Evolutionary conservation across 306 rosid genomes (phyloP).

Genomic region (Quercus berberidifolia): DNA sequence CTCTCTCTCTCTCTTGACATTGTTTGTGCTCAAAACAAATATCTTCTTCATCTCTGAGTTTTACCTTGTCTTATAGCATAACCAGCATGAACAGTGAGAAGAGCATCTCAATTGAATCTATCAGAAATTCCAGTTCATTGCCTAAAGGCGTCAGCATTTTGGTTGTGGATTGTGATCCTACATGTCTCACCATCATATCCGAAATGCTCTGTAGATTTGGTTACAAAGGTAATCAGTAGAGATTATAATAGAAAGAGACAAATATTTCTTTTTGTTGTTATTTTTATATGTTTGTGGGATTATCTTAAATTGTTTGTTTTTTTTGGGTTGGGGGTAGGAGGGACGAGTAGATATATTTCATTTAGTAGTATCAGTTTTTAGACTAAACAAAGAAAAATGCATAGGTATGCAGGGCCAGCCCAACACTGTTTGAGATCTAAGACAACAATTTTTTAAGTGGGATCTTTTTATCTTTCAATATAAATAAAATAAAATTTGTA

Average conservation of each 20-base stretch:
- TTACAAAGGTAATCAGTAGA: conserved; percentile 42
- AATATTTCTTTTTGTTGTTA: background rate
- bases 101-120: background rate
- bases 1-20: background rate
- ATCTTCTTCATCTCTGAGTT: background rate
- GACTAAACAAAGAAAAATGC: no score
- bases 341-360: no score
- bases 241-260: conserved; percentile 2
- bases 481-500: no score
- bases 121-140: background rate
- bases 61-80: background rate
- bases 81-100: conserved; percentile 3
- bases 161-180: conserved; percentile 40
- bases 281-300: conserved; percentile 2
- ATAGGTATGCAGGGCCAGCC: no score
- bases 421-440: no score
- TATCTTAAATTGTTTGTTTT: background rate
- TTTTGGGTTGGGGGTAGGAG: no score
- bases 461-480: conserved; percentile 3
- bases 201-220: conserved; percentile 33
- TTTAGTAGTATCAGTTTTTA: background rate
- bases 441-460: background rate
- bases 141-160: conserved; percentile 21
- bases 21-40: background rate
- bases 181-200: conserved; percentile 21